Evolutionary conservation across 2,329 filamentous ascomycete species (phyloP).

Genomic region (Colletotrichum scovillei): DNA sequence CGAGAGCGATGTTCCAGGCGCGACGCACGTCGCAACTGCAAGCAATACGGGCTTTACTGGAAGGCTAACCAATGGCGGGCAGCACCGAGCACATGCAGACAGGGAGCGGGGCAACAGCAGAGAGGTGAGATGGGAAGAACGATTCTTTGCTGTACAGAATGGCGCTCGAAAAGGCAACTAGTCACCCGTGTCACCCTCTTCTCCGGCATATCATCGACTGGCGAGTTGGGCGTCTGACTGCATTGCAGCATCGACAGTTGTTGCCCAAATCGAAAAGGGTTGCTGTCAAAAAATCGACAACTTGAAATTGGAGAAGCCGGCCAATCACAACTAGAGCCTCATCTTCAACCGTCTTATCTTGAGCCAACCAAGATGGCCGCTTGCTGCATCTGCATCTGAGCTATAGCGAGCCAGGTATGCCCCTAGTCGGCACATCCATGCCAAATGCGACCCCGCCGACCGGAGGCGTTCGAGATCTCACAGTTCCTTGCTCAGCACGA

Average conservation of each 20-base stretch:
- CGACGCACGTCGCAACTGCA: slow-evolving; percentile 11
- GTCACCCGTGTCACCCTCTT: background rate
- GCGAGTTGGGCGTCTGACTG: slow-evolving; percentile 15
- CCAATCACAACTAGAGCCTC: slow-evolving; percentile 50
- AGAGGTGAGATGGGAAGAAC: background rate
- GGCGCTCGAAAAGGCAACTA: slow-evolving; percentile 1
- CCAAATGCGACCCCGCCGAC: slow-evolving; percentile 27
- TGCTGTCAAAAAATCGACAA: slow-evolving; percentile 45
- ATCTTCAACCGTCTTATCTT: slow-evolving; percentile 52
- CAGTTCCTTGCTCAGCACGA: slow-evolving; percentile 19
- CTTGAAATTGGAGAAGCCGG: slow-evolving; percentile 49
- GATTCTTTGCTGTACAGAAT: slow-evolving; percentile 8
- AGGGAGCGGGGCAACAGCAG: background rate
- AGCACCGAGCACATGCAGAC: slow-evolving; percentile 24
- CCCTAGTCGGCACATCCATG: slow-evolving; percentile 26
- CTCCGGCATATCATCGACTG: slow-evolving; percentile 16
- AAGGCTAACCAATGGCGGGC: slow-evolving; percentile 25
- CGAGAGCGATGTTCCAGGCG: slow-evolving; percentile 15
- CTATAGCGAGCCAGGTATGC: slow-evolving; percentile 24
- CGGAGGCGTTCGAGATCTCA: slow-evolving; percentile 33
- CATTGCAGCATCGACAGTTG: slow-evolving; percentile 16
- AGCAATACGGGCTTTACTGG: slow-evolving; percentile 10
- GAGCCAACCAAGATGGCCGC: slow-evolving; percentile 48
- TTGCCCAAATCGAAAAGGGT: slow-evolving; percentile 11
- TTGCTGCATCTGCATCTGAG: slow-evolving; percentile 23